Evolutionary conservation across 257 asterid species (phyloP).

Genomic region (Solanum etuberosum): DNA sequence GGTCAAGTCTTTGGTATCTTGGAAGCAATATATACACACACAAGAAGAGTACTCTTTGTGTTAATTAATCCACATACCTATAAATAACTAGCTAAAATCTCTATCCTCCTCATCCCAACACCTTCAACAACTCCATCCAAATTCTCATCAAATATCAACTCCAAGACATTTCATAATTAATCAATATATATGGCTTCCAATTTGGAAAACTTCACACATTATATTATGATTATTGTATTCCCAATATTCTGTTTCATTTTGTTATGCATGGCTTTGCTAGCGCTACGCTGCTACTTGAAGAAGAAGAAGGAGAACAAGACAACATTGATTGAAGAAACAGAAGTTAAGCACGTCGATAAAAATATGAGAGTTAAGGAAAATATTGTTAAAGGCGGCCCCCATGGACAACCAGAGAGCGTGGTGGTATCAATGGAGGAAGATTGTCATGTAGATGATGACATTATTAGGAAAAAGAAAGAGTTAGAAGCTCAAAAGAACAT

Average conservation of each 20-base stretch:
- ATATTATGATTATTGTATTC: constrained; percentile 23
- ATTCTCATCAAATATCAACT: not conserved
- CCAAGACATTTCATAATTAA: constrained; percentile 6
- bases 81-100: not conserved
- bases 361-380: constrained; percentile 30
- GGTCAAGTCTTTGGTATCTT: constrained; percentile 36
- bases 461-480: constrained; percentile 21
- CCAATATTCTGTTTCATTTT: constrained; percentile 24
- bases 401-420: constrained; percentile 16
- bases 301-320: constrained; percentile 19
- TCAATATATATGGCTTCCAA: not conserved
- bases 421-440: constrained; percentile 36
- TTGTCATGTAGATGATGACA: constrained; percentile 31
- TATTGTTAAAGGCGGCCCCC: constrained; percentile 28
- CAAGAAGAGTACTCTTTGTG: not conserved
- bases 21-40: constrained; percentile 22
- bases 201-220: not conserved
- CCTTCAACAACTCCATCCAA: not conserved
- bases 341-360: constrained; percentile 16
- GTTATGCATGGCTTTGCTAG: constrained; percentile 24
- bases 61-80: not conserved
- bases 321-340: constrained; percentile 15
- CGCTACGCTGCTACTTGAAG: constrained; percentile 23
- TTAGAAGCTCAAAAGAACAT: not conserved
- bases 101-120: not conserved